Conservation (phyloP, 2,329 filamentous ascomycete species). For the Neodidymelliopsis sp. region DNA sequence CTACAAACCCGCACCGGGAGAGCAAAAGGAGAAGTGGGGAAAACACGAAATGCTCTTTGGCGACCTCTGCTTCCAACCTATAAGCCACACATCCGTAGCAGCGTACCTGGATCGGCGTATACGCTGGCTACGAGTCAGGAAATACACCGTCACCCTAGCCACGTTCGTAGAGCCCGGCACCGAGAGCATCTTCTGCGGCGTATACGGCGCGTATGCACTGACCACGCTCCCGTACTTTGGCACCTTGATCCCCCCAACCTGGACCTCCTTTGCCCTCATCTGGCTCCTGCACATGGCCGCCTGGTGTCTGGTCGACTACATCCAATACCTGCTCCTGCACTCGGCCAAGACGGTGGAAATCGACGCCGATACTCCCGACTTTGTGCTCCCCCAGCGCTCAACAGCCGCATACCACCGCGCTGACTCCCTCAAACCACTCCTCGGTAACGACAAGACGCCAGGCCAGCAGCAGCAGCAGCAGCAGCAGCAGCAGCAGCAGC, state of each 20-base stretch:
- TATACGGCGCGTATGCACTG: conserved; percentile 79
- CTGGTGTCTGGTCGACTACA: conserved; percentile 81
- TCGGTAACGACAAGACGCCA: conserved; percentile 21
- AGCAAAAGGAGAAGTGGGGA: conserved; percentile 58
- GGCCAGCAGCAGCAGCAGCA: conserved; percentile 7
- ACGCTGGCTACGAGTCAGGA: conserved; percentile 90
- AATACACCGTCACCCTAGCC: conserved; percentile 89
- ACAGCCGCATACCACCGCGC: conserved; percentile 41
- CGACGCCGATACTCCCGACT: conserved; percentile 76
- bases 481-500: too few species aligned
- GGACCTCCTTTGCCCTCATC: conserved; percentile 68
- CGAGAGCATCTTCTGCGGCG: conserved; percentile 83
- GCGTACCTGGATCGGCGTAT: conserved; percentile 83
- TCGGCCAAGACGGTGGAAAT: conserved; percentile 73
- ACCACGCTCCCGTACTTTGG: conserved; percentile 75
- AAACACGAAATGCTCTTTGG: conserved; percentile 87
- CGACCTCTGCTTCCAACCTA: conserved; percentile 89
- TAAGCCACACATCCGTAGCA: conserved; percentile 77
- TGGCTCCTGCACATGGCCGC: conserved; percentile 71
- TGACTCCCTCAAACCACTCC: conserved; percentile 31
- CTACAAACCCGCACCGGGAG: conserved; percentile 32
- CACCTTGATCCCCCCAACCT: conserved; percentile 68
- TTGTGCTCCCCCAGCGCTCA: conserved; percentile 63
- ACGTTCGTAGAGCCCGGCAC: conserved; percentile 93
- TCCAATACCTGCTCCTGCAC: conserved; percentile 77